Evolutionary conservation across 345 rosid genomes (phyloP), one percentile per base, ranked within the genome.

Genomic region (Iberis pinnata): DNA sequence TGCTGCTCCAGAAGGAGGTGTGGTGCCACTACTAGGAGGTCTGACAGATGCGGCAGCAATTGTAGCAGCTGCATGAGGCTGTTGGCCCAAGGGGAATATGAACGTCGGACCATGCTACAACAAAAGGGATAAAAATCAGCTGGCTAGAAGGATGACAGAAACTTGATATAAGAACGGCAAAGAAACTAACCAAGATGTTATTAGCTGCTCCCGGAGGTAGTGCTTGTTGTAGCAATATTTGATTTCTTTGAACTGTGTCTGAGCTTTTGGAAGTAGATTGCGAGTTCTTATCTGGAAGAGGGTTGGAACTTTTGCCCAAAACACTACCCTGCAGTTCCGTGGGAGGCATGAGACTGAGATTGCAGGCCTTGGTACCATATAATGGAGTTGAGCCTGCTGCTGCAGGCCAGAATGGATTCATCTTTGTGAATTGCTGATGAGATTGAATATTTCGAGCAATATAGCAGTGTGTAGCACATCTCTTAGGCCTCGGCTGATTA

Each of bases 391-490:
- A 79, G 24, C 84, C 81, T 1, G 92, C 78, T 7, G 89, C 81
- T 0, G 97, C 78, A 1, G 94, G 79, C 99, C 99, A 93, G 78
- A 78, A 93, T 17, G 85, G 80, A 76, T 83, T 88, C 73, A 93
- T 80, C 74, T 83, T 83, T 2, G 79, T 51, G 24, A 83, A 70
- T 63, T 88, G 99, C 73, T 83, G 97, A 60, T 81, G 80, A 53
- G 59, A 75, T 24, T 57, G 78, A 49, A 93, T 84, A 53, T 73
- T 93, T 43, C 89, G 73, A 18, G 99, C 97, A 50, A 93, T 81
- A 58, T 88, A 88, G 73, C 78, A 88, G 67, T 93, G 99, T 18
- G 97, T 93, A 14, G 94, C 95, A 69, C 97, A 93, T 70, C 88
- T 79, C 72, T 83, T 88, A 12, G 85, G 95, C 59, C 89, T 76